These are phyloP conservation scores for Sporothrix luriei DNA, from an alignment of 2,329 filamentous ascomycete species.

Conservation along the genomic window DNA sequence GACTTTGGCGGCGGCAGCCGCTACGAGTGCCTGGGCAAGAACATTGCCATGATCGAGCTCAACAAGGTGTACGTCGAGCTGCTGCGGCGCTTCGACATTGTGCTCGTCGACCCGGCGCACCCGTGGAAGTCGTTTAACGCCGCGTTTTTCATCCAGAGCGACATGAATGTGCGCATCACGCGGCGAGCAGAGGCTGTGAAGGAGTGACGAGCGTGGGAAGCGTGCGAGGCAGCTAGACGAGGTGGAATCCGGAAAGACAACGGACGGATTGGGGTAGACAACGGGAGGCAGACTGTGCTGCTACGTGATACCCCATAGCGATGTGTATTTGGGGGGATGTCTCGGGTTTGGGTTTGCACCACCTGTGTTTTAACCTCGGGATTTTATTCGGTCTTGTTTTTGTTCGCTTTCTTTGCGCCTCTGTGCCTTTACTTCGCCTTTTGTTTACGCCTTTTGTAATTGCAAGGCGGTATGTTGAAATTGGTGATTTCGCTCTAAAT, in stretches of 20 bases:
- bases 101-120: conserved; percentile 38
- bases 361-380: not conserved
- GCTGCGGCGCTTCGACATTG: conserved; percentile 39
- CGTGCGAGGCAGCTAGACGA: not conserved
- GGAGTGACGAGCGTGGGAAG: not conserved
- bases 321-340: not conserved
- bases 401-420: not conserved
- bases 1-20: conserved; percentile 46
- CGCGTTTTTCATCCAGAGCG: conserved; percentile 34
- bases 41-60: conserved; percentile 49
- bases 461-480: not conserved
- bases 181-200: conserved; percentile 22
- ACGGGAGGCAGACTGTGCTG: conserved; percentile 13
- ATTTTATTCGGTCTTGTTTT: not conserved
- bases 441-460: not conserved
- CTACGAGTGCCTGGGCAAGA: conserved; percentile 48
- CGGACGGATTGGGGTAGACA: not conserved
- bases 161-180: conserved; percentile 34
- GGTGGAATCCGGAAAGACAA: not conserved
- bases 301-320: conserved; percentile 25
- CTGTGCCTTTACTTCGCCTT: not conserved
- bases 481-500: not conserved
- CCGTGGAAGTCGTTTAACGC: conserved; percentile 42
- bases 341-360: not conserved
- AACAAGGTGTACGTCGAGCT: conserved; percentile 43